Evolutionary conservation across 2,329 filamentous ascomycete species (phyloP).

Genomic region (Fusarium solani-melongenae): DNA sequence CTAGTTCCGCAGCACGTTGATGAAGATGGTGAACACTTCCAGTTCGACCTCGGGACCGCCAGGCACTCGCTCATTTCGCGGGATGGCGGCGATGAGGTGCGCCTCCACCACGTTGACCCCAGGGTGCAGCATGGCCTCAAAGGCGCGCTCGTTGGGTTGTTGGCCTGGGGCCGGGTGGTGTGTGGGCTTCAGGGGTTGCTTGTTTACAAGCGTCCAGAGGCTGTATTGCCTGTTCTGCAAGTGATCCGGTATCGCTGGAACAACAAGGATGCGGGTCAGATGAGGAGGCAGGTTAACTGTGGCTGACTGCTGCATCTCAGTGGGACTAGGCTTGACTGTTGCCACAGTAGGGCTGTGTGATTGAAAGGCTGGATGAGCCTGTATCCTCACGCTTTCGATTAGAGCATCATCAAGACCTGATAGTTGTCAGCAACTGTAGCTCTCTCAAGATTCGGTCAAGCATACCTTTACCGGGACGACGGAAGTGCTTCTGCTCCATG

Average conservation of each 20-base stretch:
- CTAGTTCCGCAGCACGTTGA: constrained; percentile 71
- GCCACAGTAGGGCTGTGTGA: constrained; percentile 71
- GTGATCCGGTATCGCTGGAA: constrained; percentile 71
- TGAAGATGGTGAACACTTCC: constrained; percentile 81
- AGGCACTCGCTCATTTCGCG: constrained; percentile 65
- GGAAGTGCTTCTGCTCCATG: constrained; percentile 52
- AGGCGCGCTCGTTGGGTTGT: constrained; percentile 72
- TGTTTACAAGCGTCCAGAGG: constrained; percentile 79
- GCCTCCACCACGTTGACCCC: constrained; percentile 84
- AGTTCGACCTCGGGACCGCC: constrained; percentile 75
- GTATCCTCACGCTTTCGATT: constrained; percentile 72
- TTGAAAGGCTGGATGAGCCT: constrained; percentile 75
- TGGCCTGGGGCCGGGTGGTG: constrained; percentile 65
- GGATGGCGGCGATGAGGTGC: constrained; percentile 78
- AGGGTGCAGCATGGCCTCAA: constrained; percentile 76
- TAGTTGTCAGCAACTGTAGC: constrained; percentile 36
- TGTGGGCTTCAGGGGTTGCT: constrained; percentile 65
- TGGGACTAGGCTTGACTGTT: constrained; percentile 72
- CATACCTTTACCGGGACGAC: constrained; percentile 57
- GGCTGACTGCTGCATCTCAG: constrained; percentile 75
- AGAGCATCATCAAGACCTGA: constrained; percentile 70
- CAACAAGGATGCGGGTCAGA: constrained; percentile 78
- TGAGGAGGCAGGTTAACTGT: constrained; percentile 76
- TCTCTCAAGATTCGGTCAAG: not conserved
- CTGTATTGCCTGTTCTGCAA: constrained; percentile 78